These are phyloP conservation scores for Globisporangium orthogonon DNA, from an alignment of 352 stramenopile genomes.

Conservation along the genomic window DNA sequence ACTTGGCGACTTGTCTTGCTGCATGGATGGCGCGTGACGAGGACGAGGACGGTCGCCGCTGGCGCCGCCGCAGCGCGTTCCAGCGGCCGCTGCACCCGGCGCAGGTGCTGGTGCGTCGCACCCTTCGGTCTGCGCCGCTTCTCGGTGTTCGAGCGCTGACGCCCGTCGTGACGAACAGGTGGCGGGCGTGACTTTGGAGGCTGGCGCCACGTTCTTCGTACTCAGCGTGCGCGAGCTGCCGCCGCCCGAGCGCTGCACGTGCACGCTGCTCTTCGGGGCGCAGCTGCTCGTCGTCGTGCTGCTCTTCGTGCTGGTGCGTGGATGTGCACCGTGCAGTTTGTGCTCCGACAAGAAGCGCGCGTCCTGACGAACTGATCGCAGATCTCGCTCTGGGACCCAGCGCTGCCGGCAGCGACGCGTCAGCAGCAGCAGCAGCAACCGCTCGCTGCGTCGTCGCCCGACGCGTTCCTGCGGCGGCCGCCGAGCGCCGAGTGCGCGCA, in stretches of 20 bases:
- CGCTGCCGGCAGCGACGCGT: slow-evolving; percentile 19
- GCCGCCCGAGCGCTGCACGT: slow-evolving; percentile 20
- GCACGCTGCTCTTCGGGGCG: slow-evolving; percentile 33
- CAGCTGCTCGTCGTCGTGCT: slow-evolving; percentile 28
- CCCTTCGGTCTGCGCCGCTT: not conserved
- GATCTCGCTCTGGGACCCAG: slow-evolving; percentile 51
- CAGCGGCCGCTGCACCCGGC: slow-evolving; percentile 32
- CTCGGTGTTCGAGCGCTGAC: not conserved
- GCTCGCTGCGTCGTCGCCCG: not conserved
- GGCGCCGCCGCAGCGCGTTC: slow-evolving; percentile 36
- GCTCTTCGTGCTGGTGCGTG: slow-evolving; percentile 14
- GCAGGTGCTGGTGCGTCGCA: slow-evolving; percentile 25
- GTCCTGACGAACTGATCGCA: slow-evolving; percentile 7
- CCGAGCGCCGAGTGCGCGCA: slow-evolving; percentile 21
- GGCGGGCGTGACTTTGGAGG: slow-evolving; percentile 27
- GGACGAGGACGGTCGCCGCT: not conserved
- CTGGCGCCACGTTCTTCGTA: slow-evolving; percentile 33
- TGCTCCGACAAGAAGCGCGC: not conserved
- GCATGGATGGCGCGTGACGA: too few species aligned
- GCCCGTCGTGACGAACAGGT: slow-evolving; percentile 18
- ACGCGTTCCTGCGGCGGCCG: not conserved
- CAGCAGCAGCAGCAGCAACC: slow-evolving; percentile 4
- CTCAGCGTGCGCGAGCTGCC: slow-evolving; percentile 42
- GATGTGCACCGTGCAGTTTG: slow-evolving; percentile 14
- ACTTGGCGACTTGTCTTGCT: not conserved